Conservation (phyloP, 257 asterid species). For the Pogostemon cablin region DNA sequence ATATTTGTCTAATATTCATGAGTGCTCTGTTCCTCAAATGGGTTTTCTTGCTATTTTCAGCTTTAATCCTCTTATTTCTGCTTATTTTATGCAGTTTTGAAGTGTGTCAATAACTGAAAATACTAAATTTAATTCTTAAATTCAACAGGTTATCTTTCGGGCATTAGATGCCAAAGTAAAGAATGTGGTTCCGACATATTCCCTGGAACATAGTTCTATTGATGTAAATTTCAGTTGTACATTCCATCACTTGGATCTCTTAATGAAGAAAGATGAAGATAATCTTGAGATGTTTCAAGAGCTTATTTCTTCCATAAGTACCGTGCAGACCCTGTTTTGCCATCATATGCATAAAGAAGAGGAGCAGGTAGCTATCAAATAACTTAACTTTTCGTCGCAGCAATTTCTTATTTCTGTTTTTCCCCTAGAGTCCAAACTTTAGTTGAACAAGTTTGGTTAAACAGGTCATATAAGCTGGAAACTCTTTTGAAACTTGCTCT, state of each 20-base stretch:
- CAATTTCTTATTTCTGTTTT: not conserved
- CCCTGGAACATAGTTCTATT: conserved; percentile 68
- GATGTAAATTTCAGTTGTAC: conserved; percentile 55
- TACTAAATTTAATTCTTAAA: conserved; percentile 36
- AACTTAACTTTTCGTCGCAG: not conserved
- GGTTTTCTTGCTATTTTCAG: not conserved
- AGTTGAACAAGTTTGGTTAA: conserved; percentile 8
- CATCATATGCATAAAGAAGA: conserved; percentile 94
- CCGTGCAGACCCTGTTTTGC: conserved; percentile 57
- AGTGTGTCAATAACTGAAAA: conserved; percentile 23
- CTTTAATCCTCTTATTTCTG: conserved; percentile 15
- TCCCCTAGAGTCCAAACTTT: conserved; percentile 1
- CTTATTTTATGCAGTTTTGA: conserved; percentile 29
- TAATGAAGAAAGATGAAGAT: conserved; percentile 48
- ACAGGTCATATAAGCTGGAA: conserved; percentile 13
- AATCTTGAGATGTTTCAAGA: conserved; percentile 51
- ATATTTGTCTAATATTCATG: not conserved
- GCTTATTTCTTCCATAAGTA: conserved; percentile 61
- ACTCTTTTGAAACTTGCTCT: not conserved
- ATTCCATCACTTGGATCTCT: conserved; percentile 58
- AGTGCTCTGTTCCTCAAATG: not conserved
- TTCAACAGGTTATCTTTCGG: conserved; percentile 77
- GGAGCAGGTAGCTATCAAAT: conserved; percentile 57
- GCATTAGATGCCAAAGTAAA: conserved; percentile 72
- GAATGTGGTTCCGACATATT: conserved; percentile 63